Evolutionary conservation across 768 basidiomycete species (phyloP).

Genomic region (Lyophyllum semitale): DNA sequence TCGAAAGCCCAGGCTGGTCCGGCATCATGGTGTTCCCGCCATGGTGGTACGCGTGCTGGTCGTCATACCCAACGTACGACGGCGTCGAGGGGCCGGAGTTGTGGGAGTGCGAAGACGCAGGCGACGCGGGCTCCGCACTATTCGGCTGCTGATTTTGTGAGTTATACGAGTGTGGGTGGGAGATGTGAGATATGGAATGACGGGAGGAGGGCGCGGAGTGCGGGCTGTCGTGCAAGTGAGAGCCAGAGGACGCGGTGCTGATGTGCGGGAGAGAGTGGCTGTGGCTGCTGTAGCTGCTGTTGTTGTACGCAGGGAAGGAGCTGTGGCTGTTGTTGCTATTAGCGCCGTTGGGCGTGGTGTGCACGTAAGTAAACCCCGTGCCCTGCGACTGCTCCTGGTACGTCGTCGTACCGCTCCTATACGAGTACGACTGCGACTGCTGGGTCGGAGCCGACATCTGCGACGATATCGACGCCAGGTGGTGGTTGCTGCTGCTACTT

Average conservation of each 20-base stretch:
- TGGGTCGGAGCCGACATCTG: slow-evolving; percentile 14
- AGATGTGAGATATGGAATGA: slow-evolving; percentile 62
- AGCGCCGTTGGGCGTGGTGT: slow-evolving; percentile 33
- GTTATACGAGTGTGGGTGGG: slow-evolving; percentile 53
- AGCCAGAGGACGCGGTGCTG: slow-evolving; percentile 19
- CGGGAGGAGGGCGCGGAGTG: slow-evolving; percentile 45
- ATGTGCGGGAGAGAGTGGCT: slow-evolving; percentile 23
- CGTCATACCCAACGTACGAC: slow-evolving; percentile 50
- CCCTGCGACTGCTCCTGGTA: slow-evolving; percentile 47
- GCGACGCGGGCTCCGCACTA: slow-evolving; percentile 44
- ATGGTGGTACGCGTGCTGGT: slow-evolving; percentile 42
- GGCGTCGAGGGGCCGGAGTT: slow-evolving; percentile 46
- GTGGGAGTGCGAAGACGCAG: slow-evolving; percentile 48
- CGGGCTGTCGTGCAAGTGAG: slow-evolving; percentile 20
- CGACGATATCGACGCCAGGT: slow-evolving; percentile 24
- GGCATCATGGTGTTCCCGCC: slow-evolving; percentile 21
- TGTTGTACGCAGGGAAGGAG: slow-evolving; percentile 29
- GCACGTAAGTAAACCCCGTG: slow-evolving; percentile 37
- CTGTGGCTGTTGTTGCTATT: slow-evolving; percentile 26
- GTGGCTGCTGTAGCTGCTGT: slow-evolving; percentile 25
- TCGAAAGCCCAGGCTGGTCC: slow-evolving; percentile 28
- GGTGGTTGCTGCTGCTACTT: slow-evolving; percentile 20
- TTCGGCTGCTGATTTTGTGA: slow-evolving; percentile 35
- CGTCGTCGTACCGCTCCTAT: slow-evolving; percentile 40
- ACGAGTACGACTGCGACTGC: slow-evolving; percentile 31